Conservation (phyloP, 306 rosid genomes). For the Abrus precatorius region DNA sequence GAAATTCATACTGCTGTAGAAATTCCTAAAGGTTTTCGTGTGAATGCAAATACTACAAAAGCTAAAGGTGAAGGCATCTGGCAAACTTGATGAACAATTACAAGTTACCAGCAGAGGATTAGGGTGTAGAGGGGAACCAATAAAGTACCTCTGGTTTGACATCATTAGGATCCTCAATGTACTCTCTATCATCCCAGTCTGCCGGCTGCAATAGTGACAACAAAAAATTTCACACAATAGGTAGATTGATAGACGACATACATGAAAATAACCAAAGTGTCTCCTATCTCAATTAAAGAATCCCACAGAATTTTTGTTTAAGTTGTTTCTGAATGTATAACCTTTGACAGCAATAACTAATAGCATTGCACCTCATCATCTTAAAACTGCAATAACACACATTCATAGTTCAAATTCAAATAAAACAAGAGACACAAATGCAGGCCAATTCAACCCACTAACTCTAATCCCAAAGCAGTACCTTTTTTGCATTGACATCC, state of each 20-base stretch:
- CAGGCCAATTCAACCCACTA: background rate
- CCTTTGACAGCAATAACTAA: constrained; percentile 15
- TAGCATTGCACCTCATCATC: background rate
- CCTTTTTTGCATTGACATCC: constrained; percentile 75
- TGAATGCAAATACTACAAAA: constrained; percentile 15
- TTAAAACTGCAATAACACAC: background rate
- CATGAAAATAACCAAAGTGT: constrained; percentile 26
- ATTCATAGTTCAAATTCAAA: constrained; percentile 26
- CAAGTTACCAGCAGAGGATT: constrained; percentile 11
- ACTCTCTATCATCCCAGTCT: constrained; percentile 95
- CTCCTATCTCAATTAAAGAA: constrained; percentile 39
- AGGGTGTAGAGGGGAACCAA: background rate
- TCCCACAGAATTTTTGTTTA: constrained; percentile 9
- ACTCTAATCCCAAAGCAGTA: constrained; percentile 34
- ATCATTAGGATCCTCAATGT: constrained; percentile 81
- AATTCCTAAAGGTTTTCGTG: constrained; percentile 33
- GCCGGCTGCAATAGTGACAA: constrained; percentile 69
- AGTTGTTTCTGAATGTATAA: background rate
- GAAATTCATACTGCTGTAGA: constrained; percentile 11
- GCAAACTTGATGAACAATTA: constrained; percentile 33
- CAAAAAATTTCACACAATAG: constrained; percentile 29
- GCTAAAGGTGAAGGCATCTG: constrained; percentile 9
- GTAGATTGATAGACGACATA: constrained; percentile 10
- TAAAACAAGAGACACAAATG: background rate
- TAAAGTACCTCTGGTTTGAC: constrained; percentile 78